These are phyloP conservation scores for Lactarius sp. DNA, from an alignment of 768 basidiomycete species.

Conservation along the genomic window DNA sequence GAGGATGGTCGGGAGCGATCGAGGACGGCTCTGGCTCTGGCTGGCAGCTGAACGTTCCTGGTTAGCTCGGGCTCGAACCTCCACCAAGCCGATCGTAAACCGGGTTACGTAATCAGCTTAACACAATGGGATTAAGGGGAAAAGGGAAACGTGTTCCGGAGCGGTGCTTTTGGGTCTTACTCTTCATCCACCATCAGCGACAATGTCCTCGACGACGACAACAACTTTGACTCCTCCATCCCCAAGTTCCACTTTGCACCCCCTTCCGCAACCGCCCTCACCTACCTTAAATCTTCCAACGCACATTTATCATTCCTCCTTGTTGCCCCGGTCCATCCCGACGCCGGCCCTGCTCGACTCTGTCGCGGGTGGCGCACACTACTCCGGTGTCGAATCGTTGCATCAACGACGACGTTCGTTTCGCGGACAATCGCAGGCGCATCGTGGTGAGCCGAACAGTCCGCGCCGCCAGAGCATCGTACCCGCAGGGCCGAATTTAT, in stretches of 20 bases:
- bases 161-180: neutral
- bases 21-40: too few relatives aligned
- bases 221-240: neutral
- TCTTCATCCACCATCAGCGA: slow-evolving; percentile 1
- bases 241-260: neutral
- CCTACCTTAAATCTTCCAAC: slow-evolving; percentile 34
- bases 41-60: too few relatives aligned
- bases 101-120: neutral
- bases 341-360: slow-evolving; percentile 51
- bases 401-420: slow-evolving; percentile 28
- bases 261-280: slow-evolving; percentile 11
- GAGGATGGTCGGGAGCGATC: neutral
- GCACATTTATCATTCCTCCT: slow-evolving; percentile 43
- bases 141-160: neutral
- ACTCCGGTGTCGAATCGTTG: slow-evolving; percentile 46
- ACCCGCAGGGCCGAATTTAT: slow-evolving; percentile 20
- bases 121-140: neutral
- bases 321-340: slow-evolving; percentile 40
- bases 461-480: slow-evolving; percentile 13
- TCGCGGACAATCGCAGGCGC: slow-evolving; percentile 6
- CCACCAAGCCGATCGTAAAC: neutral
- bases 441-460: neutral
- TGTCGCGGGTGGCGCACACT: slow-evolving; percentile 59
- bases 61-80: too few relatives aligned
- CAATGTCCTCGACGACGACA: neutral